Evolutionary conservation across 345 rosid genomes (phyloP), one percentile per base, ranked within the genome.

Genomic region (Pistacia vera): DNA sequence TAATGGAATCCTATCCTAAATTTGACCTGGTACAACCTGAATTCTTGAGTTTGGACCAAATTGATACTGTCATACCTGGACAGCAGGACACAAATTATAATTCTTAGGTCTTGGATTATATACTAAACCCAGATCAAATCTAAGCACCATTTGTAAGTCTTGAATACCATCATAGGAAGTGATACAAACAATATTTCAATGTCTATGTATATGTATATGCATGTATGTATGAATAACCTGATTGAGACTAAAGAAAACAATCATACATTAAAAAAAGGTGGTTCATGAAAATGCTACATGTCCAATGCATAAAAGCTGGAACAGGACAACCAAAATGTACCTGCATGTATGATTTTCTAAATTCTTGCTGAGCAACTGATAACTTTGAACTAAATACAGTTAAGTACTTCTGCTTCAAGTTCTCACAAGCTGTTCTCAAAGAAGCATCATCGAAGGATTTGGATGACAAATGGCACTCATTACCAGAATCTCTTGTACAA

Each of bases 341-440:
- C 97, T 89, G 98, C 77, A 58, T 65, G 82, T 87, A 81, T 71
- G 92, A 86, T 77, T 84, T 95, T 70, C 68, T 83, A 81, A 89
- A 95, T 65, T 95, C 99, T 62, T 85, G 92, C 81, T 89, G 98
- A 80, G 90, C 93, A 4, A 85, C 67, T 58, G 79, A 83, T 46
- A 90, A 89, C 85, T 85, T 95, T 75, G 88, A 72, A 74, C 77
- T 85, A 82, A 95, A 93, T 36, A 82, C 83, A n/a, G 93, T 85
- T 74, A 95, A 83, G 80, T 89, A 95, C 85, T 92, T 95, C 72
- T 85, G 86, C 76, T 92, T 89, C 66, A 91, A 81, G 78, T 83
- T 78, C 80, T 88, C 93, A 48, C 97, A 90, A 46, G 75, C 83
- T 74, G 69, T 59, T 76, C 78, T 75, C 80, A 95, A 85, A 78